phyloP scores from a whole-genome alignment of 345 rosid genomes.

The Geranium brycei region DNA sequence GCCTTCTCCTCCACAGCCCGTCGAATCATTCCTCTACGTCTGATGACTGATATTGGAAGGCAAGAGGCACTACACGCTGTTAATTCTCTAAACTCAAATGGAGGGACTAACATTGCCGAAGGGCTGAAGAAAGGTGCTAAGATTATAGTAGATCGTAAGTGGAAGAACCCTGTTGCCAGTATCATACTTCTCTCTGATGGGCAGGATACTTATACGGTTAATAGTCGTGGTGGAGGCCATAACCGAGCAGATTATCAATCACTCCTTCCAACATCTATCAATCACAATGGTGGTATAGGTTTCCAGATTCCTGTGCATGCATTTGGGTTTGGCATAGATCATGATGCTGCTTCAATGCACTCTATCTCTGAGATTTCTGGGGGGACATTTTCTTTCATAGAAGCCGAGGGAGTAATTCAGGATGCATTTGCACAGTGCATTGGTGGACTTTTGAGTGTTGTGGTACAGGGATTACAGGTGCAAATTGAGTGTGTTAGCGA shows the following conservation, averaged over 20 bases:
- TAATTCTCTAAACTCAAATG: conserved; percentile 60
- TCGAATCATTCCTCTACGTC: conserved; percentile 69
- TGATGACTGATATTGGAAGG: conserved; percentile 69
- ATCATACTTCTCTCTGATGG: conserved; percentile 90
- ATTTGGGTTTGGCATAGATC: conserved; percentile 89
- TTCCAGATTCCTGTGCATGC: conserved; percentile 74
- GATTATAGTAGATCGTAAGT: conserved; percentile 57
- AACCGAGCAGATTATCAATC: conserved; percentile 33
- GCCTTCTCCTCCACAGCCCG: conserved; percentile 88
- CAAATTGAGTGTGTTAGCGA: conserved; percentile 46
- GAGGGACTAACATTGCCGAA: conserved; percentile 94
- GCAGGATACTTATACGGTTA: conserved; percentile 72
- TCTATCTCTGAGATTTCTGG: conserved; percentile 71
- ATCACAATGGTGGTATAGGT: conserved; percentile 26
- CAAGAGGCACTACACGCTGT: conserved; percentile 81
- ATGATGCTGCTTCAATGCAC: conserved; percentile 89
- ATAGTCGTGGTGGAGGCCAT: conserved; percentile 23
- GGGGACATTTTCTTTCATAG: conserved; percentile 97
- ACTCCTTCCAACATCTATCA: conserved; percentile 46
- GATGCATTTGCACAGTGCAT: conserved; percentile 99
- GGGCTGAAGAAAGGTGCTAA: conserved; percentile 87
- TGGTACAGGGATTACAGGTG: conserved; percentile 60
- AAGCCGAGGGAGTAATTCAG: conserved; percentile 77
- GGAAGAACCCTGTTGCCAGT: conserved; percentile 73
- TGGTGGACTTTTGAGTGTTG: conserved; percentile 91